Evolutionary conservation across 352 stramenopile species (phyloP), one percentile per base, ranked within the genome.

Genomic region (Saprolegnia parasitica): DNA sequence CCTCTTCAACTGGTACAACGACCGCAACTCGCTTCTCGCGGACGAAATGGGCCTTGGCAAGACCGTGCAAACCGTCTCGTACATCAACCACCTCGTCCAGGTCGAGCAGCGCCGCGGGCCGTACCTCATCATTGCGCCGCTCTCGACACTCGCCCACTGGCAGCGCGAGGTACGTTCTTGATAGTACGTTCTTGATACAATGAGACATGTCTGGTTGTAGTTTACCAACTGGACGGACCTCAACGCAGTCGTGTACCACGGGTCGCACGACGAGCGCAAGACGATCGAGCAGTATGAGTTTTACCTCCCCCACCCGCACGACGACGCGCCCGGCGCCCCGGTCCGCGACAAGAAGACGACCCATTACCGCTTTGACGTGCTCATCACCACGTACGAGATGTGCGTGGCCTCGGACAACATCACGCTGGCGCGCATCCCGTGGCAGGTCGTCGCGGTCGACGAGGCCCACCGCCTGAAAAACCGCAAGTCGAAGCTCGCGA

Each of bases 351-450:
- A 54, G 39, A 74, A 67, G 57, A 50, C 60, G 74, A 73, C 65
- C n/a, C 68, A 76, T 35, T 90, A 94, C 68, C 86, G 96, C 20
- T 99, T 99, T 78, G 97, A 99, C 74, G 96, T 99, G 24, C 78
- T 99, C 15, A 97, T 99, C 40, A 99, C 98, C 21, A 99, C 97
- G 1, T 99, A 98, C 77, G 98, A 99, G 75, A 99, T 98, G 77
- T 90, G 98, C 9, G 89, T 83, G 24, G 93, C 98, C 42, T 94
- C 92, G 56, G 95, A 99, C 65, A 85, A 97, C n/a, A 81, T 77
- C 47, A 93, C 98, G 55, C 84, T 99, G 65, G 87, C 87, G 57
- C 86, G 96, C 60, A 86, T 98, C 26, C 81, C 84, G 20, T 99
- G 98, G 96, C 88, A 96, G 72, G 77, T 97, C 4, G 83, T 99